Evolutionary conservation across 1,139 yeast genomes (phyloP).

Genomic region (Suhomyces ambrosiae): DNA sequence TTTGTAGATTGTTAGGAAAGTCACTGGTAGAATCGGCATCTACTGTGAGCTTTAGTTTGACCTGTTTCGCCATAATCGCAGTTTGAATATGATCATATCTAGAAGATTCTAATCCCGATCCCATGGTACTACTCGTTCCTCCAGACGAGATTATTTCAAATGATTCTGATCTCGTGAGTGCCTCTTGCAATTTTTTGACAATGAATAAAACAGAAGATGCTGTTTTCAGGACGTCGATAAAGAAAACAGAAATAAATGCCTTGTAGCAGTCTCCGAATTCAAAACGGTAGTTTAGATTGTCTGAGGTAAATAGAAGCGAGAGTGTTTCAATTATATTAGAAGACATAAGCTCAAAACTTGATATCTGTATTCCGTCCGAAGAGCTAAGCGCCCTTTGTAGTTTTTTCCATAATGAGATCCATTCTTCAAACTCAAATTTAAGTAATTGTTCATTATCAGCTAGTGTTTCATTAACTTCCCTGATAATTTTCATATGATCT

Average conservation of each 20-base stretch:
- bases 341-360: constrained; percentile 75
- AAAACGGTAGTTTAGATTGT: constrained; percentile 25
- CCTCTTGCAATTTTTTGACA: constrained; percentile 67
- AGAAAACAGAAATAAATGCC: constrained; percentile 54
- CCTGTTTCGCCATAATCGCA: constrained; percentile 71
- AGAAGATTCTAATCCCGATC: constrained; percentile 6
- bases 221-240: constrained; percentile 26
- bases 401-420: constrained; percentile 52
- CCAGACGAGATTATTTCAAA: constrained; percentile 72
- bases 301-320: constrained; percentile 39
- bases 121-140: constrained; percentile 7
- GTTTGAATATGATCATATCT: constrained; percentile 36
- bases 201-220: constrained; percentile 42
- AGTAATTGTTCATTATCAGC: constrained; percentile 13
- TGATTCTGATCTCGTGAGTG: constrained; percentile 72
- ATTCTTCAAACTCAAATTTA: constrained; percentile 31
- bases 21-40: constrained; percentile 28
- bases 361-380: constrained; percentile 33
- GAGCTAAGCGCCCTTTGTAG: constrained; percentile 36
- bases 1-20: constrained; percentile 35
- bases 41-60: constrained; percentile 55
- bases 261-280: constrained; percentile 34
- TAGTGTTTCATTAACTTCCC: constrained; percentile 21
- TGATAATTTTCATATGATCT: constrained; percentile 22
- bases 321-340: constrained; percentile 64